Percentiles rank a stretch among this genome's conserved stretches.
Evolutionary conservation across 2,329 filamentous ascomycete genomes (phyloP).

Genomic region (Scleromitrula shiraiana): DNA sequence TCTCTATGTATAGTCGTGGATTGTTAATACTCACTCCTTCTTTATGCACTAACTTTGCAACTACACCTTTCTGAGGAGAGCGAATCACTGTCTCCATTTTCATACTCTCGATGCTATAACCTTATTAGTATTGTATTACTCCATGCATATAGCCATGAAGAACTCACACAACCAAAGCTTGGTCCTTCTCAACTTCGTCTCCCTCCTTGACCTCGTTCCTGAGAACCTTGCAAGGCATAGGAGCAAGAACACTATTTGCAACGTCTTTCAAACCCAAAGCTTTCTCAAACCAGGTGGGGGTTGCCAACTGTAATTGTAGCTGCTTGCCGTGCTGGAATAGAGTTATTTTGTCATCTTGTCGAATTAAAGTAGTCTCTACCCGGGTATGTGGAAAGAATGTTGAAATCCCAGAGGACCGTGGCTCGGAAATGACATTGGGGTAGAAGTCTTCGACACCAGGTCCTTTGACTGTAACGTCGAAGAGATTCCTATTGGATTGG

Average conservation of each 20-base stretch:
- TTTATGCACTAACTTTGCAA: constrained; percentile 66
- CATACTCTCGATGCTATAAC: constrained; percentile 67
- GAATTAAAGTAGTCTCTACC: constrained; percentile 69
- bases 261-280: constrained; percentile 76
- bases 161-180: constrained; percentile 73
- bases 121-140: constrained; percentile 21
- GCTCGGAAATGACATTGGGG: constrained; percentile 38
- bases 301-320: constrained; percentile 48
- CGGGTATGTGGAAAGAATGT: constrained; percentile 78
- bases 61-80: constrained; percentile 62
- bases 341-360: constrained; percentile 53
- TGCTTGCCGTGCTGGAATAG: constrained; percentile 66
- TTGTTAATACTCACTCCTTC: constrained; percentile 62
- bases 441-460: constrained; percentile 34
- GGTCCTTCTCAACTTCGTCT: constrained; percentile 73
- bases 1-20: too few species aligned
- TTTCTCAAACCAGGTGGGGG: constrained; percentile 77
- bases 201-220: constrained; percentile 82
- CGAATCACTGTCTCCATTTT: constrained; percentile 84
- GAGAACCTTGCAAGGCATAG: constrained; percentile 96
- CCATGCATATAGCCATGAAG: constrained; percentile 14
- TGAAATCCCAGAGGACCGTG: constrained; percentile 44
- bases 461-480: constrained; percentile 38
- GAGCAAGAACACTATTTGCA: constrained; percentile 75
- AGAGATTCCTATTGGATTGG: constrained; percentile 32